Conservation (phyloP, 2,329 filamentous ascomycete species). For the Westerdykella ornata region DNA sequence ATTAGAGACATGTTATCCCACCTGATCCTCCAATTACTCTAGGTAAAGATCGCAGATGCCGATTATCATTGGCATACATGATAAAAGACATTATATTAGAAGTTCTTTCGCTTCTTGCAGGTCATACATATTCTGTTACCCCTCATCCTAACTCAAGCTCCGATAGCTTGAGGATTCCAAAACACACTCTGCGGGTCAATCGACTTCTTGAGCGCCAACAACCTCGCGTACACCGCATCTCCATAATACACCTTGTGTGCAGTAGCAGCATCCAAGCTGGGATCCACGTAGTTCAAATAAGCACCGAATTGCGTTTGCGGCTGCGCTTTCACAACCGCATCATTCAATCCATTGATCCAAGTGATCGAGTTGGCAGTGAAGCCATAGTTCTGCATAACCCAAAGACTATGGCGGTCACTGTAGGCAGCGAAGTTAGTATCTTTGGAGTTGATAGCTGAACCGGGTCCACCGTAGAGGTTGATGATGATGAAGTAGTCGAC, state of each 20-base stretch:
- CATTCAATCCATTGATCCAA: constrained; percentile 41
- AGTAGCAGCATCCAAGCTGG: constrained; percentile 41
- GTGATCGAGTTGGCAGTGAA: constrained; percentile 16
- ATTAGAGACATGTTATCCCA: no score
- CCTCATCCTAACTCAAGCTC: constrained; percentile 9
- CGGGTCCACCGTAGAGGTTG: constrained; percentile 37
- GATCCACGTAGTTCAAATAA: constrained; percentile 52
- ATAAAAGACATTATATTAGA: no score
- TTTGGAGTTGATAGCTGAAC: constrained; percentile 32
- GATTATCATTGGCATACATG: no score
- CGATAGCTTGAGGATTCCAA: constrained; percentile 37
- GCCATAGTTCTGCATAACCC: constrained; percentile 37
- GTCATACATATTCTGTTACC: no score
- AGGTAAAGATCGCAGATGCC: no score
- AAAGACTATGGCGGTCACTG: constrained; percentile 32
- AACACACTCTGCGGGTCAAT: constrained; percentile 37
- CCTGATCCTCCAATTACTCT: no score
- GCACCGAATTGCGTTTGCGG: constrained; percentile 41
- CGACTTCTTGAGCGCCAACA: constrained; percentile 36
- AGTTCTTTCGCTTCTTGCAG: no score
- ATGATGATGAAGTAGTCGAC: constrained; percentile 34
- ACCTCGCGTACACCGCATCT: constrained; percentile 26
- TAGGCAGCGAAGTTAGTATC: constrained; percentile 32
- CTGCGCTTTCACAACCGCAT: constrained; percentile 35
- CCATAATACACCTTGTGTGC: constrained; percentile 49